phyloP scores from a whole-genome alignment of 345 rosid species.

The Dovyalis caffra region DNA sequence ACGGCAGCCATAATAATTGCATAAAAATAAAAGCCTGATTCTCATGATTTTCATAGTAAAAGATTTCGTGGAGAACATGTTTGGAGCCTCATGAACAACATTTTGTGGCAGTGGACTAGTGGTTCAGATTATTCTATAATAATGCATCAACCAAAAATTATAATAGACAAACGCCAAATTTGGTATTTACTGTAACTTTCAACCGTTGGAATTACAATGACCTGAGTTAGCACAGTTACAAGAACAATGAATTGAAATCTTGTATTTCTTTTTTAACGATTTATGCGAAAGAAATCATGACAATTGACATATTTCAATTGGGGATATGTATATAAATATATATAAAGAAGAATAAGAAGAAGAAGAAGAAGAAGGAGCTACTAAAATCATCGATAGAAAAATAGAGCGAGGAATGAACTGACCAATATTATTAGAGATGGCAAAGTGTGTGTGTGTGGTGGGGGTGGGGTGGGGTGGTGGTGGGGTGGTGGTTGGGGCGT shows the following conservation, averaged over 20 bases:
- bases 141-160: neutral
- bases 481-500: too few species aligned
- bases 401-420: neutral
- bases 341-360: too few species aligned
- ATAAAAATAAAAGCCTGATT: neutral
- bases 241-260: neutral
- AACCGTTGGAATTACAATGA: neutral
- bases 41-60: neutral
- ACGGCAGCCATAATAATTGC: neutral
- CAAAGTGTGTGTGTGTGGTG: too few species aligned
- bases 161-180: neutral
- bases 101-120: neutral
- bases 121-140: neutral
- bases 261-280: neutral
- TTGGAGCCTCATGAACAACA: neutral
- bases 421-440: too few species aligned
- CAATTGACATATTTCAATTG: neutral
- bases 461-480: too few species aligned
- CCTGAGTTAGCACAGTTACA: neutral
- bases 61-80: neutral
- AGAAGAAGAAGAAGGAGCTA: too few species aligned
- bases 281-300: neutral
- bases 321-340: too few species aligned
- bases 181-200: neutral
- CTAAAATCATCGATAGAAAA: too few species aligned